Conservation (phyloP, 805 yeast species). For the Scheffersomyces stipitis region DNA sequence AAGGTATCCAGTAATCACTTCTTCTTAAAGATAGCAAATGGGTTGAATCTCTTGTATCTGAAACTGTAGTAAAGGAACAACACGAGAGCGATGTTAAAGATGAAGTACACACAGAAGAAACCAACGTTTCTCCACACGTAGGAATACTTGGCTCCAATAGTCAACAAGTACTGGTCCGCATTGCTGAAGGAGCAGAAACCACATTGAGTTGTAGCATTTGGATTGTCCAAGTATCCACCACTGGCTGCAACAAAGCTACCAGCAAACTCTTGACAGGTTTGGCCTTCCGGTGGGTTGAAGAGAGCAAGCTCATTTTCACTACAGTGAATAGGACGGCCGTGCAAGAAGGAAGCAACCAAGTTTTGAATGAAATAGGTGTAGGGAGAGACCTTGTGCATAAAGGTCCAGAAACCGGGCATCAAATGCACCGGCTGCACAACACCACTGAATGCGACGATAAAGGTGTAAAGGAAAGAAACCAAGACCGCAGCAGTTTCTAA, state of each 20-base stretch:
- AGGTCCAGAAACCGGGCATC: conserved; percentile 84
- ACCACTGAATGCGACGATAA: conserved; percentile 76
- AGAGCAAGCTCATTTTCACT: conserved; percentile 23
- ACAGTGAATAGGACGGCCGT: conserved; percentile 36
- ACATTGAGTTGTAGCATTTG: conserved; percentile 48
- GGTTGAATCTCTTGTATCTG: conserved; percentile 36
- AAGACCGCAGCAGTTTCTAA: conserved; percentile 69
- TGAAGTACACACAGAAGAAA: conserved; percentile 41
- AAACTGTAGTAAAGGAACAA: conserved; percentile 55
- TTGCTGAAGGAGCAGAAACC: conserved; percentile 50
- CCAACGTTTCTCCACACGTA: conserved; percentile 70
- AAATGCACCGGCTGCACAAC: conserved; percentile 57
- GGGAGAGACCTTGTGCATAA: conserved; percentile 75
- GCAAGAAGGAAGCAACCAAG: conserved; percentile 52
- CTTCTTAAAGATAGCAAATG: conserved; percentile 19
- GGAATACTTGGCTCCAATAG: conserved; percentile 41
- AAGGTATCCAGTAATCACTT: conserved; percentile 17
- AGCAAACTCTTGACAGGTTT: conserved; percentile 63
- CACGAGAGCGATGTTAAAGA: conserved; percentile 31
- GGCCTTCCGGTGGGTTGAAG: conserved; percentile 49
- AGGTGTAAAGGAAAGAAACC: conserved; percentile 55
- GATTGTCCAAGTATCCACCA: conserved; percentile 60
- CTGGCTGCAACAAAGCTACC: conserved; percentile 35
- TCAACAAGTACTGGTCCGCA: conserved; percentile 60
- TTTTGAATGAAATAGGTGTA: conserved; percentile 68